Conservation (phyloP, 305 asterid species). For the Solanum hybrid region DNA sequence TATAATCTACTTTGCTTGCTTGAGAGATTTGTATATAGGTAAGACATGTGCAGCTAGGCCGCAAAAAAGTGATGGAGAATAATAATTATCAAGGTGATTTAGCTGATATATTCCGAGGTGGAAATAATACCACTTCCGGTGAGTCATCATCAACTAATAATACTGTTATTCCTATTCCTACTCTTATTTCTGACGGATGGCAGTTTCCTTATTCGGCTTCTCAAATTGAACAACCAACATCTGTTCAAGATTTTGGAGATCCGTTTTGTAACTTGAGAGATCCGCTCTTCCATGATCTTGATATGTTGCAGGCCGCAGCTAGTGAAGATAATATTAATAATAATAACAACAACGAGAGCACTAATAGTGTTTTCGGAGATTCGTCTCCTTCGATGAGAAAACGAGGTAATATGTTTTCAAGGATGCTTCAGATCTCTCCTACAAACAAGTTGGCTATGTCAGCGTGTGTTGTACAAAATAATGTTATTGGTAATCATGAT, state of each 20-base stretch:
- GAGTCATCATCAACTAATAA: neutral
- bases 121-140: constrained; percentile 6
- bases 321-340: neutral
- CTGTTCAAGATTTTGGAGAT: constrained; percentile 59
- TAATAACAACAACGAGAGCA: neutral
- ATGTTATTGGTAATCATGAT: constrained; percentile 9
- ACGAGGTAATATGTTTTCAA: constrained; percentile 42
- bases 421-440: constrained; percentile 78
- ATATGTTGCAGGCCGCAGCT: neutral
- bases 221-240: constrained; percentile 12
- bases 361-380: neutral
- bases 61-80: constrained; percentile 37
- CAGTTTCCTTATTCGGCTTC: constrained; percentile 33
- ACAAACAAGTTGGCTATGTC: constrained; percentile 19
- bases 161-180: neutral
- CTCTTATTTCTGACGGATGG: constrained; percentile 22
- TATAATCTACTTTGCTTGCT: neutral
- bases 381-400: constrained; percentile 18
- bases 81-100: constrained; percentile 73
- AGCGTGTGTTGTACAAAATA: constrained; percentile 5
- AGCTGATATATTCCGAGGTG: constrained; percentile 61
- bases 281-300: constrained; percentile 45
- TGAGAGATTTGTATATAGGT: neutral
- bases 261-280: constrained; percentile 60
- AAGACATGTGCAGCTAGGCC: constrained; percentile 32